A percentile compares a stretch with the other conserved stretches of the same genome.
These are phyloP conservation scores for Kuraishia borneana DNA, from an alignment of 805 yeast species.

Conservation along the genomic window DNA sequence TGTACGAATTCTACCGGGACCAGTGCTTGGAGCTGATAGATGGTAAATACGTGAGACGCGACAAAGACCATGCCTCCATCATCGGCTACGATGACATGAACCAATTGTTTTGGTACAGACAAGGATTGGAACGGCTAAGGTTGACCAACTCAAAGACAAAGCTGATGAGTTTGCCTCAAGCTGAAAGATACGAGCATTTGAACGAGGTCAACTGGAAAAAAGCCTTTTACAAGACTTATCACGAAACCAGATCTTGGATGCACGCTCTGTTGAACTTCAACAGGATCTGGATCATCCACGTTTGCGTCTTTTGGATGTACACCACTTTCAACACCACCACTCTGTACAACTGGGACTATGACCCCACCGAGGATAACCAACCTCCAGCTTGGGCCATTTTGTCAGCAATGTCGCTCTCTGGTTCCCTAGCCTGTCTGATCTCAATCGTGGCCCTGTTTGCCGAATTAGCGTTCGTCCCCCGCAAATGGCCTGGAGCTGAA, in stretches of 20 bases:
- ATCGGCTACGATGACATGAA: constrained; percentile 89
- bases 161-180: constrained; percentile 41
- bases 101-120: constrained; percentile 75
- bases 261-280: constrained; percentile 67
- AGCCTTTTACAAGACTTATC: constrained; percentile 65
- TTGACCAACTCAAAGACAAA: constrained; percentile 29
- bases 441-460: constrained; percentile 43
- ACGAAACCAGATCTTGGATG: constrained; percentile 66
- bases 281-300: constrained; percentile 71
- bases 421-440: constrained; percentile 46
- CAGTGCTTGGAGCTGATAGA: constrained; percentile 36
- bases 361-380: constrained; percentile 39
- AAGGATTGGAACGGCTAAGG: constrained; percentile 50
- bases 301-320: constrained; percentile 68
- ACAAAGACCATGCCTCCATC: constrained; percentile 53
- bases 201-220: constrained; percentile 53
- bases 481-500: constrained; percentile 64
- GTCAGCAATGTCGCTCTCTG: constrained; percentile 57
- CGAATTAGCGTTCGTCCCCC: constrained; percentile 57
- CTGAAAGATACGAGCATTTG: constrained; percentile 44
- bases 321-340: constrained; percentile 60
- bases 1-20: constrained; percentile 49
- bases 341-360: constrained; percentile 49
- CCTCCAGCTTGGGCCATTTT: constrained; percentile 48
- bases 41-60: constrained; percentile 33